Evolutionary conservation across 179 eudicot genomes (phyloP), one percentile per base, ranked within the genome.

Genomic region (Sideroxylon spinosum): DNA sequence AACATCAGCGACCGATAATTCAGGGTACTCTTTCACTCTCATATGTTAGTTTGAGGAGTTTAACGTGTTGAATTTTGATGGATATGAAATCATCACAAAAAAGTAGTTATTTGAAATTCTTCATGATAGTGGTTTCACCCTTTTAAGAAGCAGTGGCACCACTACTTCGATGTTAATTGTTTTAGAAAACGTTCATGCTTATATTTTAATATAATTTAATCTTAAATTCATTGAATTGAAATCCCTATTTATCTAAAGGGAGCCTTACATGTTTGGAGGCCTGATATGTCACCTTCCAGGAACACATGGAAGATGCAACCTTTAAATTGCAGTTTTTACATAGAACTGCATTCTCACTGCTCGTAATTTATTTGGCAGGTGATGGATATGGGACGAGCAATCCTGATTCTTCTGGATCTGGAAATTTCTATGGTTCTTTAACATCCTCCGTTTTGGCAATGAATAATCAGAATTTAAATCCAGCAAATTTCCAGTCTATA

Each of bases 391-490:
- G 86, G 71, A 63, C 79, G 70, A 76, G 71, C 68, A 70, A 69
- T 70, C 44, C 79, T 23, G 87, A 84, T 87, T 78, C 88, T 57
- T 76, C 86, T 70, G 86, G 75, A 49, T 68, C 86, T 75, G 89
- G 90, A 44, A 87, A 75, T 78, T 74, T 88, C 26, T 84, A 85
- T 80, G 81, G 79, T 70, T 26, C 83, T 55, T 79, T 80, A 20
- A 78, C 82, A 26, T 77, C 91, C 28, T 75, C 70, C 75, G 88
- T 84, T 37, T 78, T 86, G 50, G 64, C 80, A 73, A 79, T 81
- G 81, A 88, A 83, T 73, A 91, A 73, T 83, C 93, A 87, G 72
- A 85, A 80, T 80, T 73, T 75, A 52, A 86, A 86, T 78, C 81
- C 82, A 50, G 73, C 78, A 69, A 85, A 88, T 77, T 71, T 83